A percentile compares a stretch with the other conserved stretches of the same genome.
These are phyloP conservation scores for Rubroboletus pulcherrimus DNA, from an alignment of 768 basidiomycete genomes.

Conservation along the genomic window DNA sequence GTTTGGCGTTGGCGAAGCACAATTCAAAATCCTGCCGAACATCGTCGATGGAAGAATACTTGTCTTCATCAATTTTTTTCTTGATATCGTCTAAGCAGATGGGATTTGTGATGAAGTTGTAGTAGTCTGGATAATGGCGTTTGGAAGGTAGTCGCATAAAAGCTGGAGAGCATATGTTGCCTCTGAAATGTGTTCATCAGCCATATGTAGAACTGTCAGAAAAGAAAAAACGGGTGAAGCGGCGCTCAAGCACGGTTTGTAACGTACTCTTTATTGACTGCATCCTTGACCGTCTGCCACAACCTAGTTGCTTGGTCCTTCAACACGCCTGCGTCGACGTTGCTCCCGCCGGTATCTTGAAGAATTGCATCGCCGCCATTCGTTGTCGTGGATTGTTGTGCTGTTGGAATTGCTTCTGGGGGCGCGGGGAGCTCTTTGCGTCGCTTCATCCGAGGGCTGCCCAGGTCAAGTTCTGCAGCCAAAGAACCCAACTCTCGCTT, in stretches of 20 bases:
- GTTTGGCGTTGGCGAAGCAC: conserved; percentile 77
- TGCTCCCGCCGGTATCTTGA: conserved; percentile 21
- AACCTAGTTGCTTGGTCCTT: conserved; percentile 66
- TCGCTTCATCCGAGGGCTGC: conserved; percentile 49
- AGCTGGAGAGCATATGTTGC: conserved; percentile 55
- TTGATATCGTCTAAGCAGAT: conserved; percentile 91
- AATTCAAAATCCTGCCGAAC: conserved; percentile 72
- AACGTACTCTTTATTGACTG: conserved; percentile 86
- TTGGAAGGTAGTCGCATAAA: conserved; percentile 71
- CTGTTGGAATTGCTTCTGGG: conserved; percentile 37
- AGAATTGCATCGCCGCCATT: conserved; percentile 20
- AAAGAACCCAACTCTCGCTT: conserved; percentile 49
- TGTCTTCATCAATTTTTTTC: conserved; percentile 58
- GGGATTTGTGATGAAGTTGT: conserved; percentile 70
- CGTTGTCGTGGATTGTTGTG: conserved; percentile 31
- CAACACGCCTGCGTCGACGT: conserved; percentile 34
- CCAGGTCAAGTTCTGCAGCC: conserved; percentile 37
- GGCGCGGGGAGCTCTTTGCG: conserved; percentile 41
- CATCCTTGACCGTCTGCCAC: conserved; percentile 79
- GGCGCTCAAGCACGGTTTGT: conserved; percentile 37
- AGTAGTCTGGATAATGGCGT: conserved; percentile 83
- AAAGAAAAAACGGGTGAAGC: conserved; percentile 43
- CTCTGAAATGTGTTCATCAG: conserved; percentile 43
- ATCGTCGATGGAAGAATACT: conserved; percentile 60
- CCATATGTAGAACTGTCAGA: conserved; percentile 35